Evolutionary conservation across 2,329 filamentous ascomycete species (phyloP).

Genomic region (Aureobasidium vineae): DNA sequence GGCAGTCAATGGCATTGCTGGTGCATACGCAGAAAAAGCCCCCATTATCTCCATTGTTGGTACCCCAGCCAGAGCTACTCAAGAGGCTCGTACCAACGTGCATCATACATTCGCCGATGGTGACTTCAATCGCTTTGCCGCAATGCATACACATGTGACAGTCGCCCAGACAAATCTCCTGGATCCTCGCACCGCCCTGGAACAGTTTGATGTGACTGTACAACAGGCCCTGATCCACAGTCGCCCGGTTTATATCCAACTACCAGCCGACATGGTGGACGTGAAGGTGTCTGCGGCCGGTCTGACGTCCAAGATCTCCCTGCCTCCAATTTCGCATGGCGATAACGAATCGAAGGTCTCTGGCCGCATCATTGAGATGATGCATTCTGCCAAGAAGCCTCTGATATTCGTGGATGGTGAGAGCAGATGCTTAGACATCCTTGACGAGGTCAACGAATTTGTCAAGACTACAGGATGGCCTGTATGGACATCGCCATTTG

Average conservation of each 20-base stretch:
- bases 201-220: conserved; percentile 74
- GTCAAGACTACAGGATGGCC: conserved; percentile 49
- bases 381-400: conserved; percentile 70
- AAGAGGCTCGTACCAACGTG: conserved; percentile 45
- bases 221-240: conserved; percentile 70
- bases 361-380: conserved; percentile 69
- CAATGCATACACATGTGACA: conserved; percentile 72
- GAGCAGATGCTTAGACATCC: conserved; percentile 59
- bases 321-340: conserved; percentile 64
- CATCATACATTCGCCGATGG: conserved; percentile 53
- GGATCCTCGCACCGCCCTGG: conserved; percentile 66
- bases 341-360: conserved; percentile 79
- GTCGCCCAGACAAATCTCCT: conserved; percentile 69
- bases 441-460: conserved; percentile 47
- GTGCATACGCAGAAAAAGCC: conserved; percentile 49
- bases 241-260: conserved; percentile 77
- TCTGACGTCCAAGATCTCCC: conserved; percentile 67
- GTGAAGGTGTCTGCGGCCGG: conserved; percentile 72
- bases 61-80: conserved; percentile 44
- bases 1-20: conserved; percentile 49
- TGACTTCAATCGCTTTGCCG: conserved; percentile 77
- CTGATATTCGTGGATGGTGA: conserved; percentile 81
- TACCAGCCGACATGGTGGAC: conserved; percentile 80
- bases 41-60: conserved; percentile 51
- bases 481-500: conserved; percentile 50